phyloP scores from a whole-genome alignment of 257 asterid species.

The Linderniella brevidens region DNA sequence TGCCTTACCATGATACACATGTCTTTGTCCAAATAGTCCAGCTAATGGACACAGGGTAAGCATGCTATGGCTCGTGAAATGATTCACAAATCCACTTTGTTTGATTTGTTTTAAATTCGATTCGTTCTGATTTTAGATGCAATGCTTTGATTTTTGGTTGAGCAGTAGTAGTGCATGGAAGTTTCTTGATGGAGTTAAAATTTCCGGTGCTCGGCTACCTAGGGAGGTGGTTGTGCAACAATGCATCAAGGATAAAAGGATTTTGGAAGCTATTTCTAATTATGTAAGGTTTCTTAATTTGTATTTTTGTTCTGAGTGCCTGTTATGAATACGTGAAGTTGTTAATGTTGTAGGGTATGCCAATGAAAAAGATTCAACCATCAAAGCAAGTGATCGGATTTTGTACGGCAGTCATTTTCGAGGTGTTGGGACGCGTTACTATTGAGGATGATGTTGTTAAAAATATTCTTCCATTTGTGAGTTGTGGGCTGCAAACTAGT shows the following conservation, averaged over 20 bases:
- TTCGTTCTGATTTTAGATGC: not conserved
- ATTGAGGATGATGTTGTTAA: conserved; percentile 42
- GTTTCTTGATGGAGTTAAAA: conserved; percentile 82
- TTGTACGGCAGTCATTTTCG: conserved; percentile 71
- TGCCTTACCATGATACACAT: conserved; percentile 87
- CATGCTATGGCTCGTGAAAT: not conserved
- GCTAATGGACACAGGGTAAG: conserved; percentile 62
- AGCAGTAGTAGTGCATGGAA: conserved; percentile 73
- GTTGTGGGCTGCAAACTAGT: conserved; percentile 43
- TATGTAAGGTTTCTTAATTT: conserved; percentile 31
- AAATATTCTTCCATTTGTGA: conserved; percentile 57
- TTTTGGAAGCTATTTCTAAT: conserved; percentile 61
- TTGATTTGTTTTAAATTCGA: not conserved
- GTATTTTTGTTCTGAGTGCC: conserved; percentile 6
- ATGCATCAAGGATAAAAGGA: conserved; percentile 52
- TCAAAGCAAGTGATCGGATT: conserved; percentile 45
- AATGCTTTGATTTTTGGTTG: conserved; percentile 13
- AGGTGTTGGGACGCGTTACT: conserved; percentile 47
- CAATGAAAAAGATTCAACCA: conserved; percentile 44
- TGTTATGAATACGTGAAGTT: conserved; percentile 1
- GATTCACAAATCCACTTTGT: not conserved
- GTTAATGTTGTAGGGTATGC: conserved; percentile 41
- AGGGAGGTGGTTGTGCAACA: conserved; percentile 81
- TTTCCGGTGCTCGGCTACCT: conserved; percentile 69
- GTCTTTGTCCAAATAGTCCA: conserved; percentile 63